Conservation (phyloP, 345 rosid genomes). For the Melastoma malabathricum region DNA sequence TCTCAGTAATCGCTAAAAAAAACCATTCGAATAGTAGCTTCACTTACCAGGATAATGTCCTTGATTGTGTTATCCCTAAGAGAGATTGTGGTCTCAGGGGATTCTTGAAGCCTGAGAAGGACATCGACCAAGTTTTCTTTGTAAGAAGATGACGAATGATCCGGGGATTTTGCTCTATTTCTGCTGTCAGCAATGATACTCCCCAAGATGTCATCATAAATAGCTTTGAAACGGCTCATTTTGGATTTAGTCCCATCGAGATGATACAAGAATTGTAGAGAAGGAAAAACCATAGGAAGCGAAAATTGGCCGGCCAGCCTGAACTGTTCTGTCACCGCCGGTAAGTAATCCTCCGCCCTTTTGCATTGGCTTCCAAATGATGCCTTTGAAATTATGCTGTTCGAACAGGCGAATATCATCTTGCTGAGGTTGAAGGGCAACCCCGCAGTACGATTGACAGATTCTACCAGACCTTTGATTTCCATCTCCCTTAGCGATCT, state of each 20-base stretch:
- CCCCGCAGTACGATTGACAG: neutral
- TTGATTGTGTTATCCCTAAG: neutral
- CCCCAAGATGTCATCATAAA: neutral
- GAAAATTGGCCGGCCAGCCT: neutral
- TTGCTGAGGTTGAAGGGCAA: neutral
- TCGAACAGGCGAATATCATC: neutral
- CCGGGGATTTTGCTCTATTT: neutral
- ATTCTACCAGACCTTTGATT: neutral
- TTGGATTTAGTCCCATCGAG: neutral
- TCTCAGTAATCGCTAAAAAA: too few species aligned
- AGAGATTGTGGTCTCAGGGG: slow-evolving; percentile 1
- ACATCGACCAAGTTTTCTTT: slow-evolving; percentile 1
- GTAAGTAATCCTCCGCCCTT: neutral
- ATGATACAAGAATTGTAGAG: neutral
- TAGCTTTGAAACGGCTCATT: neutral
- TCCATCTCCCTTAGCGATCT: slow-evolving; percentile 1
- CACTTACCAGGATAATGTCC: slow-evolving; percentile 2
- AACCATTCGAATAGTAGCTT: too few species aligned
- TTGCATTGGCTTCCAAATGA: slow-evolving; percentile 4
- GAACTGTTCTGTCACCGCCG: neutral
- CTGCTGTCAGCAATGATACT: neutral
- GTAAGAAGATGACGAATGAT: neutral
- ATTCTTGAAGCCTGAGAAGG: slow-evolving; percentile 1
- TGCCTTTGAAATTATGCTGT: neutral
- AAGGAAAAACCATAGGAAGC: neutral